Base-by-base conservation (phyloP, 768 basidiomycete genomes). In the Amanita muscaria region DNA sequence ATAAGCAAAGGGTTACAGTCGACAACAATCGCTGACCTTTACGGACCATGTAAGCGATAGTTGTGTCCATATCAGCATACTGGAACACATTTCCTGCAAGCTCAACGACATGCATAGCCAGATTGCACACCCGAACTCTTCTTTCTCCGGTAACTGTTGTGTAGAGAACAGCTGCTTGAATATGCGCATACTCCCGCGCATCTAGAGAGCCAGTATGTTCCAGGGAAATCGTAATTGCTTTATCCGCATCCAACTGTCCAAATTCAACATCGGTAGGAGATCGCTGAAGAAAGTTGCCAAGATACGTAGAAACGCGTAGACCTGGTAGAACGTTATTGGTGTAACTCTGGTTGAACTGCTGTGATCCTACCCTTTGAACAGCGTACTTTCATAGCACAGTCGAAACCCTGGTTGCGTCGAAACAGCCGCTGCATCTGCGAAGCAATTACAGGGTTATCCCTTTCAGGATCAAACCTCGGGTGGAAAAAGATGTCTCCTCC, bases 401-500 rank as follows among this genome's bases (percentile, higher is more conserved):
- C 85, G 58, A 84, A 97, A 0, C 69, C 90, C 7, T 83, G 82
- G 51, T 74, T 80, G 19, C 90, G 72, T 2, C 69, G 65, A 23
- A 89, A 56, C 5, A 93, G 57, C 15, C 88, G 72, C 44, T 70
- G 70, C 16, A 98, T 56, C 54, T 97, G 88, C n/a, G 82, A 83
- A n/a, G 72, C 64, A 10, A 99, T 55, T 4, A 77, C 65, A 6
- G 66, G 54, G 6, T 70, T 71, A 58, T 96, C 91, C 39, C 84
- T 74, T 5, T 62, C 59, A 3, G 77, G 72, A 42, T 83, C 74
- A 59, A 90, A 99, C n/a, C 88, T 76, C 7, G 94, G 96, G 56
- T 93, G 86, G 67, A 83, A 94, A 64, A 85, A 93, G 1, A 94
- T 55, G 46, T 92, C 89, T 15, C 96, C 96, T 11, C 96, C 96